phyloP scores from a whole-genome alignment of 1,284 basidiomycete genomes.

The Pseudozyma sp. region DNA sequence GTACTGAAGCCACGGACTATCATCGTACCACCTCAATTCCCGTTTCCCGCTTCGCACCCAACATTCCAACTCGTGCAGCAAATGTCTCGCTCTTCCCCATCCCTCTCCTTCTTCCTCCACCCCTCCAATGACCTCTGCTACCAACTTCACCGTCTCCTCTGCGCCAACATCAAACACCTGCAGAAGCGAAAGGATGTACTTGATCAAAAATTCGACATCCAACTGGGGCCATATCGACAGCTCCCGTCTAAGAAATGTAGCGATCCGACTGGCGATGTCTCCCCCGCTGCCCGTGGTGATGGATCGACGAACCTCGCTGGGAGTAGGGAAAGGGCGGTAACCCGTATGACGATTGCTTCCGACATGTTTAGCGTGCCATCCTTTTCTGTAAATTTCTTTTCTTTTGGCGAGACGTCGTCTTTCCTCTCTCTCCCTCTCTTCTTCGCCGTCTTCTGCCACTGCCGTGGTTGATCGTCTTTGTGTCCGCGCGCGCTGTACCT shows the following conservation, averaged over 20 bases:
- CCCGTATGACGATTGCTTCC: conserved; percentile 63
- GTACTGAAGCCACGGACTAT: conserved; percentile 21
- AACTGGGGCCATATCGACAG: conserved; percentile 61
- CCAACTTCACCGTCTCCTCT: conserved; percentile 55
- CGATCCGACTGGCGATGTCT: conserved; percentile 18
- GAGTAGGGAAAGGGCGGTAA: conserved; percentile 51
- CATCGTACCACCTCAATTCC: conserved; percentile 45
- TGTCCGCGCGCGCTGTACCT: conserved; percentile 8
- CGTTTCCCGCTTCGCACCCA: conserved; percentile 53
- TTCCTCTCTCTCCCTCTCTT: conserved; percentile 13
- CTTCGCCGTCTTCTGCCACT: neutral
- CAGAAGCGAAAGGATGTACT: conserved; percentile 60
- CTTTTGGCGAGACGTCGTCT: conserved; percentile 43
- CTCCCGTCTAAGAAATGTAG: conserved; percentile 64
- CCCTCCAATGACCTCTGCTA: conserved; percentile 63
- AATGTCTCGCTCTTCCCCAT: conserved; percentile 53
- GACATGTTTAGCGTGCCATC: conserved; percentile 62
- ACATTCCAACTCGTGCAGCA: conserved; percentile 61
- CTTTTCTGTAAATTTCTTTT: conserved; percentile 57
- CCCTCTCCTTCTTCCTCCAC: conserved; percentile 65
- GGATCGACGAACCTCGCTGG: conserved; percentile 34
- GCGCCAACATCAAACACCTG: conserved; percentile 60
- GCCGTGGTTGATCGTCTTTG: neutral
- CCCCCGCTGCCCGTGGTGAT: neutral
- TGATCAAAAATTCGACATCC: conserved; percentile 64